Percentiles rank a stretch among this genome's conserved stretches.
Evolutionary conservation across 2,329 filamentous ascomycete species (phyloP).

Genomic region (Paraphaeosphaeria sporulosa): DNA sequence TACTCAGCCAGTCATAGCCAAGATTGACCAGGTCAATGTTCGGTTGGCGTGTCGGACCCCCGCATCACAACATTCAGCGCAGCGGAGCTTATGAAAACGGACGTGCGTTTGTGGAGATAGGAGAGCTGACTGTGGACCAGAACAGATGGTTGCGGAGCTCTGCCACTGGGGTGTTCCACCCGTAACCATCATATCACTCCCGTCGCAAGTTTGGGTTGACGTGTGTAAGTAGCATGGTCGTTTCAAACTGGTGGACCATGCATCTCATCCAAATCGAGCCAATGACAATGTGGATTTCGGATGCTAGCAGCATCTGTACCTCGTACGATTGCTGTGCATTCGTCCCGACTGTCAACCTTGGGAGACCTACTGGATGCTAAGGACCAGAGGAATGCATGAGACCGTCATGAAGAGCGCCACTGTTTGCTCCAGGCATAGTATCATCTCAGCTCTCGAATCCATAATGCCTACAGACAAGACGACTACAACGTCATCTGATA

Average conservation of each 20-base stretch:
- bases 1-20: background rate
- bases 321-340: background rate
- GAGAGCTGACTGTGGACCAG: background rate
- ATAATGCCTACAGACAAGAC: background rate
- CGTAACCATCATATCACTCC: background rate
- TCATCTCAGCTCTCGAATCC: background rate
- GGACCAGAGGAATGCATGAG: background rate
- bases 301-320: background rate
- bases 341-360: background rate
- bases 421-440: background rate
- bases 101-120: conserved; percentile 1
- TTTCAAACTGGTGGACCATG: background rate
- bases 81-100: background rate
- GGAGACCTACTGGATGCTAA: background rate
- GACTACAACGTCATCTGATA: background rate
- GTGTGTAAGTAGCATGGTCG: background rate
- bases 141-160: background rate
- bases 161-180: background rate
- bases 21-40: background rate
- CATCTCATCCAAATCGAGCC: background rate
- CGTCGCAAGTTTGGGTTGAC: background rate
- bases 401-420: background rate
- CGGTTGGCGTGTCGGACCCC: conserved; percentile 1
- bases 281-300: background rate
- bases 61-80: background rate